Evolutionary conservation across 2,329 filamentous ascomycete genomes (phyloP).

Genomic region (Helicocarpus griseus): DNA sequence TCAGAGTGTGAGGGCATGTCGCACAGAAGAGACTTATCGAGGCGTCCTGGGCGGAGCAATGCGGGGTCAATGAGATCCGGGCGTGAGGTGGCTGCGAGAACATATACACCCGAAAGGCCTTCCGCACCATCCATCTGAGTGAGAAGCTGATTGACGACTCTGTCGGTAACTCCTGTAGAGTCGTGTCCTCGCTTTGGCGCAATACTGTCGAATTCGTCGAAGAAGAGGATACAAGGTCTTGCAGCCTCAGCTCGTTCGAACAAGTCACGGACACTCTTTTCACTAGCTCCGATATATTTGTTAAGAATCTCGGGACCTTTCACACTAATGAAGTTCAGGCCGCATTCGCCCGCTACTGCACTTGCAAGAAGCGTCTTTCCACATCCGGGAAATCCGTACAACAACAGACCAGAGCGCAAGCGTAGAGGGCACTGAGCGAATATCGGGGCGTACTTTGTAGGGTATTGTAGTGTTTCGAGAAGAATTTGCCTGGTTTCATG

Average conservation of each 20-base stretch:
- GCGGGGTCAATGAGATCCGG: slow-evolving; percentile 95
- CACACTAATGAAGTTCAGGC: slow-evolving; percentile 95
- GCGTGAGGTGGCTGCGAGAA: slow-evolving; percentile 83
- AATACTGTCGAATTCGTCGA: slow-evolving; percentile 97
- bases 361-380: slow-evolving; percentile 94
- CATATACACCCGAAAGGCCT: slow-evolving; percentile 87
- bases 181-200: slow-evolving; percentile 96
- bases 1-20: slow-evolving; percentile 76
- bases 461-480: slow-evolving; percentile 90
- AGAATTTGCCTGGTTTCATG: slow-evolving; percentile 80
- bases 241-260: slow-evolving; percentile 84
- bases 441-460: slow-evolving; percentile 94
- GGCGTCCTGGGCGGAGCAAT: slow-evolving; percentile 74
- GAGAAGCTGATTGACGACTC: slow-evolving; percentile 94
- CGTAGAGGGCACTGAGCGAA: slow-evolving; percentile 92
- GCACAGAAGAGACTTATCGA: slow-evolving; percentile 89
- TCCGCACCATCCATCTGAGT: slow-evolving; percentile 99
- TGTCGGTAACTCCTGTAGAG: slow-evolving; percentile 94
- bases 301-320: slow-evolving; percentile 98
- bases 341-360: slow-evolving; percentile 94
- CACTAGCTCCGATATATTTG: slow-evolving; percentile 96
- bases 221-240: slow-evolving; percentile 89
- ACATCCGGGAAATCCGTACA: slow-evolving; percentile 93
- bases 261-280: slow-evolving; percentile 90
- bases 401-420: slow-evolving; percentile 80